Evolutionary conservation across 768 basidiomycete species (phyloP), one percentile per base, ranked within the genome.

Genomic region (Cyclocybe cylindracea): DNA sequence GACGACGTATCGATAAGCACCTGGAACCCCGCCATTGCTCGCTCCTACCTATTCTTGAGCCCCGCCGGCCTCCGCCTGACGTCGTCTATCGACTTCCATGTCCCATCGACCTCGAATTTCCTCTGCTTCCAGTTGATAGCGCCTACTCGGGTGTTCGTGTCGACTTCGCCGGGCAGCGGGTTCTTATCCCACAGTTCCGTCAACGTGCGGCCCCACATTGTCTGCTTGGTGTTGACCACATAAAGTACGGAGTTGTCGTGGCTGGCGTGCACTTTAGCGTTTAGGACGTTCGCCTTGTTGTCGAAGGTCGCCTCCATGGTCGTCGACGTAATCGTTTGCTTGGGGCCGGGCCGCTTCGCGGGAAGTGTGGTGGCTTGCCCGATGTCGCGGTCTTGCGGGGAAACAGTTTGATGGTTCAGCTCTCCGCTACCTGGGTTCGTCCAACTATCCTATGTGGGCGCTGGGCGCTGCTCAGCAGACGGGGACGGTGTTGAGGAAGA

Each of bases 261-360:
- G 1, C 66, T 56, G 9, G 74, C 66, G 14, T 70, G 70, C 49
- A 82, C 69, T 24, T 68, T 63, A 7, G 78, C 73, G 42, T 75
- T 72, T 29, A 80, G 70, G 14, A 80, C 66, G 61, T 82, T 79
- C 46, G 66, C 66, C 50, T 76, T 74, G 69, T 79, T 79, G 62
- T 79, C 77, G 58, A 82, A 78, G 11, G 63, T 65, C n/a, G 70
- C 78, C 57, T 81, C 78, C 79, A 82, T 82, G 18, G 16, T 13
- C n/a, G 43, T 33, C 43, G 41, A 14, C 33, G 36, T 34, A 18
- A 35, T 31, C 41, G 39, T 35, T 10, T 40, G 29, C 13, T 32
- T 40, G 10, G 3, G 5, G 24, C 24, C 24, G 24, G 24, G 24
- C 24, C 24, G 24, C 24, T 24, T 24, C 24, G 24, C 24, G 24